Conservation (phyloP, 345 rosid species). For the Raphanus sativus region DNA sequence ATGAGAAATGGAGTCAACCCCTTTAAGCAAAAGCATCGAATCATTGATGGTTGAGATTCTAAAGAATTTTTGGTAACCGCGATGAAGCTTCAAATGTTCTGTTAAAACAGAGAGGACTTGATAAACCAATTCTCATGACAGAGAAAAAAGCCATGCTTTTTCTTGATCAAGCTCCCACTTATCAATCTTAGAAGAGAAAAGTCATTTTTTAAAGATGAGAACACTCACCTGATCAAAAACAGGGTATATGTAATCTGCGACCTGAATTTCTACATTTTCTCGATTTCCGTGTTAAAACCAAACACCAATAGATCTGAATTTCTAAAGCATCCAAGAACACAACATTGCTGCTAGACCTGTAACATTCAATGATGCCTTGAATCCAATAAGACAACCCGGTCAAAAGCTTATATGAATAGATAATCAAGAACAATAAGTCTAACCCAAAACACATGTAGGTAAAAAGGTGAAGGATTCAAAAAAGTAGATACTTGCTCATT, state of each 20-base stretch:
- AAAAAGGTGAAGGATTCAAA: neutral
- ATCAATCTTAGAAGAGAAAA: neutral
- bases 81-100: conserved; percentile 24
- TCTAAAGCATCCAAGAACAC: neutral
- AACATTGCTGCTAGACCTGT: neutral
- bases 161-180: neutral
- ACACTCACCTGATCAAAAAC: too few species aligned
- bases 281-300: neutral
- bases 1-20: conserved; percentile 50
- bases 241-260: too few species aligned
- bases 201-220: neutral
- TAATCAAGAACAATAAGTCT: neutral
- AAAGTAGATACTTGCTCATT: neutral
- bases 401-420: conserved; percentile 1
- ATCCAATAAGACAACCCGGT: neutral
- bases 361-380: neutral
- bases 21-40: conserved; percentile 48
- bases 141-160: neutral
- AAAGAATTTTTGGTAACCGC: conserved; percentile 21
- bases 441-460: neutral
- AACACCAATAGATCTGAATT: neutral
- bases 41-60: conserved; percentile 47
- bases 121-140: too few species aligned
- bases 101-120: neutral
- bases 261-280: neutral